Evolutionary conservation across 306 rosid species (phyloP), one percentile per base, ranked within the genome.

Genomic region (Canavalia gladiata): DNA sequence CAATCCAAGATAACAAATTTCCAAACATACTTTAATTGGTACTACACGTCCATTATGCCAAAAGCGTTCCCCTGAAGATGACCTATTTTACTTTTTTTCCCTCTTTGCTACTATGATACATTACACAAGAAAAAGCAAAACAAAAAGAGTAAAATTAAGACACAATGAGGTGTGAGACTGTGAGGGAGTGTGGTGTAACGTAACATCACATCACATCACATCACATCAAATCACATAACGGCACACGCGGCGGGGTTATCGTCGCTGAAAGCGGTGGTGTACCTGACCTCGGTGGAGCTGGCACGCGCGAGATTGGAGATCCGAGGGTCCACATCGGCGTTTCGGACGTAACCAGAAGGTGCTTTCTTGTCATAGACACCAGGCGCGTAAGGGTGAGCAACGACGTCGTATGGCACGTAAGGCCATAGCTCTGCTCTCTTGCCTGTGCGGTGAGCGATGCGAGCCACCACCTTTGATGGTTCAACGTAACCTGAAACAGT

Each of bases 381-480:
- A 0, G 45, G 72, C 0, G 98, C 98, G 68, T 94, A 94, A 0
- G 98, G 98, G 76, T 94, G 98, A 1, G 66, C 95, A 4, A 94
- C 97, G 33, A 82, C 89, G 76, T 91, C 97, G 87, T 94, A 94
- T 0, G 98, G 97, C 1, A 94, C 97, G n/a, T 94, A 94, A 0
- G 97, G 98, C 98, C 97, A 91, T 6, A 89, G 29, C 85, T 94
- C 98, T 6, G 88, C 97, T 83, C 8, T 94, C 91, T 94, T 94
- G 0, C 97, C 97, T 3, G 98, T 94, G 4, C 98, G 92, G 87
- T 90, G 86, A 2, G 87, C 87, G 11, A 94, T 90, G 1, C 97
- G 86, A 0, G 89, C 39, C 42, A 94, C 87, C 28, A 94, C 97
- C 86, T 88, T 94, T 0, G 87, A 18, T 0, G 97, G 94, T 0